Evolutionary conservation across 345 rosid species (phyloP), one percentile per base, ranked within the genome.

Genomic region (Citrus mangshanensis): DNA sequence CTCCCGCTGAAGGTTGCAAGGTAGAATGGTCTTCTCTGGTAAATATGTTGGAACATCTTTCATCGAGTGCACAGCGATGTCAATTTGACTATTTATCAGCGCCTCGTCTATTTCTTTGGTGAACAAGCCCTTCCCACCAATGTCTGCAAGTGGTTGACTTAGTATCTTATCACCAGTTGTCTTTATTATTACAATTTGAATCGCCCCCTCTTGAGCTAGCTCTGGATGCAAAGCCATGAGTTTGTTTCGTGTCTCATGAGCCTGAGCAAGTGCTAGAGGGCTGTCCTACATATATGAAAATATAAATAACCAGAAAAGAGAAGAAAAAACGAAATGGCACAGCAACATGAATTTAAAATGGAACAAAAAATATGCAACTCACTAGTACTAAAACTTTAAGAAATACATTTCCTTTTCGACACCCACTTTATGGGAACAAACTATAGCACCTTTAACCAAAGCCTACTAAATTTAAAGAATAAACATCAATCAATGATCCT

Each of bases 11-110:
- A 96, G 91, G 78, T 94, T 94, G 84, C 98, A 96, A 70, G 99
- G 97, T 19, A 96, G 88, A 75, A 92, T 83, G 1, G 93, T 96
- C 78, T 89, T 93, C 7, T 96, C 97, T 0, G 99, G 99, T 79
- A 96, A 79, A 77, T 94, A 96, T 16, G 99, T 96, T 0, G 99
- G 99, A 51, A 96, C 99, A 79, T 96, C 99, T 84, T 96, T 96
- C 99, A 96, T 96, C 3, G 98, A 96, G 77, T 96, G 99, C 73
- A 94, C 99, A 37, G 99, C 99, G 37, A 96, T 94, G 89, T 96
- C 98, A 40, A 96, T 96, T 51, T 91, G 95, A 69, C 95, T 89
- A 61, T 89, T 91, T 22, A 96, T 80, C 9, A 96, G 86, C 0
- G 99, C 98, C 89, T 96, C 99, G 3, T 96, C 98, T 58, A 96